phyloP scores from a whole-genome alignment of 2,329 filamentous ascomycete genomes.

The Cyphellophora europaea region DNA sequence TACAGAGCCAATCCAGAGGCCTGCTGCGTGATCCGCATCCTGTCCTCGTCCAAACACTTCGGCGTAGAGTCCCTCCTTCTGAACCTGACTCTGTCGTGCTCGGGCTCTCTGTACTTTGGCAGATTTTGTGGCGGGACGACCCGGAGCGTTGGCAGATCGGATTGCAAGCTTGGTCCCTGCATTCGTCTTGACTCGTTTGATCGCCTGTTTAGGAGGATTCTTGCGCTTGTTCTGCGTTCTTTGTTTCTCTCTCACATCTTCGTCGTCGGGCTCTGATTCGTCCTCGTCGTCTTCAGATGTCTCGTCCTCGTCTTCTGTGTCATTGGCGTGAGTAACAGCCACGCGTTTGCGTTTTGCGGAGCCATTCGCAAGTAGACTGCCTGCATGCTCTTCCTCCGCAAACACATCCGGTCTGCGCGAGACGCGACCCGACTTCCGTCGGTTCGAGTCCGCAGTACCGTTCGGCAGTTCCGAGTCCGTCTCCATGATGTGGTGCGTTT shows the following conservation, averaged over 20 bases:
- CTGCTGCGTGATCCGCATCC: constrained; percentile 46
- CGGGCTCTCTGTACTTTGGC: constrained; percentile 41
- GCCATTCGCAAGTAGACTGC: constrained; percentile 19
- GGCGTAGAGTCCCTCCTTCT: constrained; percentile 49
- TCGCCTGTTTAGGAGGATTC: constrained; percentile 31
- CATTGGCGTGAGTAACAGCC: constrained; percentile 22
- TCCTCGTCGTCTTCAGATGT: constrained; percentile 18
- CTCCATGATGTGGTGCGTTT: constrained; percentile 7
- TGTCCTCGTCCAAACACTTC: constrained; percentile 51
- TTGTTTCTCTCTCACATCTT: constrained; percentile 37
- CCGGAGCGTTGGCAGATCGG: constrained; percentile 37
- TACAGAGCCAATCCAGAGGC: constrained; percentile 49
- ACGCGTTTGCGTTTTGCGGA: constrained; percentile 43
- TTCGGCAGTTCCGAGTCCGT: constrained; percentile 14
- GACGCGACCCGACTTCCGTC: constrained; percentile 35
- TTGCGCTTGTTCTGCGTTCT: constrained; percentile 26
- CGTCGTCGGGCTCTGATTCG: constrained; percentile 34
- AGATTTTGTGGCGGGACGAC: constrained; percentile 25
- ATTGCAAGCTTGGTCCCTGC: constrained; percentile 44
- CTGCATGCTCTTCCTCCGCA: constrained; percentile 26
- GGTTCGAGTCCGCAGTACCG: constrained; percentile 18
- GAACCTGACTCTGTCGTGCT: constrained; percentile 41
- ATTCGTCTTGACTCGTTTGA: constrained; percentile 48
- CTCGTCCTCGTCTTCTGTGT: constrained; percentile 21
- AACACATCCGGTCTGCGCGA: constrained; percentile 33